These are phyloP conservation scores for Fusarium veterinarium DNA, from an alignment of 2,329 filamentous ascomycete species.

Conservation along the genomic window DNA sequence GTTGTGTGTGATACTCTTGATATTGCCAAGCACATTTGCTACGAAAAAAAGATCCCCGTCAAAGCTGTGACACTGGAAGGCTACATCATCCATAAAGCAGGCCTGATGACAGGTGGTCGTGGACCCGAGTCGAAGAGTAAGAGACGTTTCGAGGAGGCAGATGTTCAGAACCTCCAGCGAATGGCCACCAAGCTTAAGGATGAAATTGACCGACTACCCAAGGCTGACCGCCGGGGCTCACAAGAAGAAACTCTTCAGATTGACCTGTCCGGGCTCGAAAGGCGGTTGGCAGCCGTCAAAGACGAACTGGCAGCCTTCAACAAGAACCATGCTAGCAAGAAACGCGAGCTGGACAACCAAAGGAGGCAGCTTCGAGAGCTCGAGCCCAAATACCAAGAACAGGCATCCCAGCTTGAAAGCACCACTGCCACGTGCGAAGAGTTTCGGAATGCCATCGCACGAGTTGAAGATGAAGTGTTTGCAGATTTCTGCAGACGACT, in stretches of 20 bases:
- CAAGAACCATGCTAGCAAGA: constrained; percentile 86
- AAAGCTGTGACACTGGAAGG: constrained; percentile 96
- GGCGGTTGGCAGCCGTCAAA: constrained; percentile 76
- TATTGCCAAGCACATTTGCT: constrained; percentile 90
- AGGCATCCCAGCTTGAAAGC: constrained; percentile 74
- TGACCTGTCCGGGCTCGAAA: constrained; percentile 83
- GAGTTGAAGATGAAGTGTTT: constrained; percentile 91
- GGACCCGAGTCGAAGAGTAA: constrained; percentile 80
- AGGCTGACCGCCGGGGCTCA: constrained; percentile 77
- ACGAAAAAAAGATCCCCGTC: constrained; percentile 84
- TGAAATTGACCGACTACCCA: constrained; percentile 83
- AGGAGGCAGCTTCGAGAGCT: constrained; percentile 79
- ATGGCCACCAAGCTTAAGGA: constrained; percentile 79
- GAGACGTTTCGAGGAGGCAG: constrained; percentile 88
- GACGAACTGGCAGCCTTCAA: constrained; percentile 83
- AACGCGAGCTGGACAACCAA: constrained; percentile 80
- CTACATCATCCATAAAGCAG: constrained; percentile 96
- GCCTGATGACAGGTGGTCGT: constrained; percentile 95
- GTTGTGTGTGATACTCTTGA: constrained; percentile 91
- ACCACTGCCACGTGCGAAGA: constrained; percentile 62
- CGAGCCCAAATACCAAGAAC: constrained; percentile 81
- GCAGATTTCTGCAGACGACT: constrained; percentile 85
- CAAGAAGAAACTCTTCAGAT: constrained; percentile 85
- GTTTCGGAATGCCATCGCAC: constrained; percentile 73
- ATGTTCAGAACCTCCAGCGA: constrained; percentile 85